A percentile compares a stretch with the other conserved stretches of the same genome.
Conservation (phyloP, 2,329 filamentous ascomycete species). For the Dactylellina parvicollis region DNA sequence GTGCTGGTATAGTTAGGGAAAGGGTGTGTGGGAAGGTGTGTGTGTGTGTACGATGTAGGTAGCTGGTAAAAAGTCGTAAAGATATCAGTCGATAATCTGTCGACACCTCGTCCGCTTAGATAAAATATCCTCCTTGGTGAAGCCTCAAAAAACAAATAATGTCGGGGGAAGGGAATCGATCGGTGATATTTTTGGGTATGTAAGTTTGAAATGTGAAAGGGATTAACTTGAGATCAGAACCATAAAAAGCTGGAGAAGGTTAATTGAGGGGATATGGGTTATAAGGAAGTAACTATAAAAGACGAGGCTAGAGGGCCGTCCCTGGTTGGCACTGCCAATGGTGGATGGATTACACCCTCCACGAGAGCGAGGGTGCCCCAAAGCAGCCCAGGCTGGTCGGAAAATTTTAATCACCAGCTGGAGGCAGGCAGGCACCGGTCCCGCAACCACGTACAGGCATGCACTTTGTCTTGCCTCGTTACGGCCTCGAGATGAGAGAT, state of each 20-base stretch:
- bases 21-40: slow-evolving; percentile 44
- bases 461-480: slow-evolving; percentile 32
- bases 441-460: slow-evolving; percentile 1
- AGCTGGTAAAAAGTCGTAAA: slow-evolving; percentile 16
- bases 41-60: slow-evolving; percentile 9
- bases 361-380: slow-evolving; percentile 36
- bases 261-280: slow-evolving; percentile 52
- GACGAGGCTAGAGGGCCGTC: slow-evolving; percentile 51
- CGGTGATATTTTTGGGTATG: slow-evolving; percentile 52
- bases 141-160: slow-evolving; percentile 48
- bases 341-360: slow-evolving; percentile 43
- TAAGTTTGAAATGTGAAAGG: slow-evolving; percentile 35
- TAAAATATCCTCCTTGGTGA: slow-evolving; percentile 24
- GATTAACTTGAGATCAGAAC: slow-evolving; percentile 27
- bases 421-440: slow-evolving; percentile 5
- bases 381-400: slow-evolving; percentile 47
- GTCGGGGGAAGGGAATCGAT: slow-evolving; percentile 35
- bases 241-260: slow-evolving; percentile 50
- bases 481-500: slow-evolving; percentile 21
- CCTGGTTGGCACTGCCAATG: slow-evolving; percentile 53
- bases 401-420: slow-evolving; percentile 41
- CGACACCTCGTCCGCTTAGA: slow-evolving; percentile 30
- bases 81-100: slow-evolving; percentile 54
- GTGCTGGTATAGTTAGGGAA: slow-evolving; percentile 41
- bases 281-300: slow-evolving; percentile 52